These are phyloP conservation scores for Diplocarpon rosae DNA, from an alignment of 2,329 filamentous ascomycete species.

Conservation along the genomic window DNA sequence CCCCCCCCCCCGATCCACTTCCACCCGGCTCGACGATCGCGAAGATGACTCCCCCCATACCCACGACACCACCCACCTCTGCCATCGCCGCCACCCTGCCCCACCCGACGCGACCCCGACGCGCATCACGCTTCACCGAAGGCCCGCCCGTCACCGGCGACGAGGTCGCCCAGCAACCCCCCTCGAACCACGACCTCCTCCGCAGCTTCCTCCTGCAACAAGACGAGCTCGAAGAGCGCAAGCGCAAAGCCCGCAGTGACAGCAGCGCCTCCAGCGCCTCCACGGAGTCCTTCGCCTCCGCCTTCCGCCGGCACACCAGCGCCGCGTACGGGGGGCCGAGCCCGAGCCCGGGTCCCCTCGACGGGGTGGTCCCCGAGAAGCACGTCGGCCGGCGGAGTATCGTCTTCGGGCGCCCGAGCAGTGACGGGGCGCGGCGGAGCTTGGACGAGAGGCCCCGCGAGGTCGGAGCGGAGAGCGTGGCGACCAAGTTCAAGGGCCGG, in stretches of 20 bases:
- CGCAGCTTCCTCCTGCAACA: constrained; percentile 12
- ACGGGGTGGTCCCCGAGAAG: constrained; percentile 3
- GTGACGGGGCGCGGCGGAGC: constrained; percentile 4
- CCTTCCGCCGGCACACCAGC: background rate
- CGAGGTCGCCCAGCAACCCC: constrained; percentile 2
- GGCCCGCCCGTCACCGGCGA: constrained; percentile 3
- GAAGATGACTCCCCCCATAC: background rate
- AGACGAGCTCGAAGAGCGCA: constrained; percentile 14
- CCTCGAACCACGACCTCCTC: constrained; percentile 3
- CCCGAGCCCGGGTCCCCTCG: background rate
- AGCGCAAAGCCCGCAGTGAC: constrained; percentile 1
- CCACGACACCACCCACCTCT: background rate
- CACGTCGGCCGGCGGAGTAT: constrained; percentile 8
- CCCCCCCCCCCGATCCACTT: too few species aligned
- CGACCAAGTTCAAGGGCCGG: constrained; percentile 16
- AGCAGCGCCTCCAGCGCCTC: constrained; percentile 12
- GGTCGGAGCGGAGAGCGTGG: constrained; percentile 6
- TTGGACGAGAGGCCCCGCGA: constrained; percentile 11
- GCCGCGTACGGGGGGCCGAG: background rate
- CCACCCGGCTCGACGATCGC: too few species aligned
- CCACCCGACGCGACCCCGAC: constrained; percentile 2
- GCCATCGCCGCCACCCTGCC: background rate
- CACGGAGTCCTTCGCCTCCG: constrained; percentile 2
- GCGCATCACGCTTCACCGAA: constrained; percentile 10
- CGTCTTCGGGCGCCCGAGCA: constrained; percentile 7